Evolutionary conservation across 805 yeast genomes (phyloP).

Genomic region (Zygosaccharomyces siamensis): DNA sequence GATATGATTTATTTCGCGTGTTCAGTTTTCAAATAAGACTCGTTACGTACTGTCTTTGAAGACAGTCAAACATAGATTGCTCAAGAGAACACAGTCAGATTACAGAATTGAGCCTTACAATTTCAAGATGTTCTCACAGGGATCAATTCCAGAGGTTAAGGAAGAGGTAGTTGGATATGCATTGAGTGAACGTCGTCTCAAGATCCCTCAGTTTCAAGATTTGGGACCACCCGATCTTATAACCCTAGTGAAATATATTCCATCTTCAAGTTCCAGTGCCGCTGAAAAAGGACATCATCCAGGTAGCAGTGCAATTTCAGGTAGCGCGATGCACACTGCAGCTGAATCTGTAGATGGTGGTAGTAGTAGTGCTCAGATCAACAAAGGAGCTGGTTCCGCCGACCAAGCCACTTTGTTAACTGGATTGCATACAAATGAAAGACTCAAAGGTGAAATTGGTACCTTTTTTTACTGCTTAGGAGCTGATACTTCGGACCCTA

Average conservation of each 20-base stretch:
- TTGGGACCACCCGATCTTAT: slow-evolving; percentile 71
- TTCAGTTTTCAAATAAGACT: background rate
- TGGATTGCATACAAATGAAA: slow-evolving; percentile 31
- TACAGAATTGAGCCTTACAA: background rate
- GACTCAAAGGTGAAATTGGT: slow-evolving; percentile 51
- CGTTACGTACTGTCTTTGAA: background rate
- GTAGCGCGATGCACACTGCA: background rate
- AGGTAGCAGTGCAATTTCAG: background rate
- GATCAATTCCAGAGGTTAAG: slow-evolving; percentile 60
- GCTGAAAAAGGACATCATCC: slow-evolving; percentile 7
- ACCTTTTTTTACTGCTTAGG: slow-evolving; percentile 74
- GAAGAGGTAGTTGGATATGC: slow-evolving; percentile 59
- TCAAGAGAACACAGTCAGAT: background rate
- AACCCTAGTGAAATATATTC: slow-evolving; percentile 33
- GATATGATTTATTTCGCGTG: background rate
- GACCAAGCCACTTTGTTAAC: slow-evolving; percentile 19
- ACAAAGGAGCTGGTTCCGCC: slow-evolving; percentile 11
- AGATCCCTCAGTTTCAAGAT: slow-evolving; percentile 55
- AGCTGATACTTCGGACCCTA: slow-evolving; percentile 67
- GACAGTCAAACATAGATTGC: background rate
- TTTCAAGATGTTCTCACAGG: slow-evolving; percentile 41
- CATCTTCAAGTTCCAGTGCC: slow-evolving; percentile 19
- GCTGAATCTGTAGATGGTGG: slow-evolving; percentile 5
- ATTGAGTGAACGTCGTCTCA: slow-evolving; percentile 56
- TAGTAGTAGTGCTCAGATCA: slow-evolving; percentile 8